phyloP scores from a whole-genome alignment of 1,139 yeast genomes.

The Taphrina deformans region DNA sequence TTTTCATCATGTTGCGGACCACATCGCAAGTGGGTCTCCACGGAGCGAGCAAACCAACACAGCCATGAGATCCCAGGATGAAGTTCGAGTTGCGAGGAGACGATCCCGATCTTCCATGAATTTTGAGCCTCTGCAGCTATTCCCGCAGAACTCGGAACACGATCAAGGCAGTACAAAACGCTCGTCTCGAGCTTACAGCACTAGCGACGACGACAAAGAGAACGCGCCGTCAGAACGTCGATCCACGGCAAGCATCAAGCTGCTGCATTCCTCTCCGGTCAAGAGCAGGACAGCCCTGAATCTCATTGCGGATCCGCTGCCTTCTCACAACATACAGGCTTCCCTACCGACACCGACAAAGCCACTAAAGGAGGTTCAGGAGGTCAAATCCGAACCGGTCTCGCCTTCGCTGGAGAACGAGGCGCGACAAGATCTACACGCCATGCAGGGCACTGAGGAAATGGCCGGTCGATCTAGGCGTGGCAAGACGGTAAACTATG shows the following conservation, averaged over 20 bases:
- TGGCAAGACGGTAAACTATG: constrained; percentile 62
- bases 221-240: not conserved
- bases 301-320: constrained; percentile 16
- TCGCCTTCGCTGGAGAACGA: constrained; percentile 5
- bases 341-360: not conserved
- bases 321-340: not conserved
- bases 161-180: not conserved
- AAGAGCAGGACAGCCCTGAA: constrained; percentile 11
- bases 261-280: constrained; percentile 14
- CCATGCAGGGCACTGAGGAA: not conserved
- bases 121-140: not conserved
- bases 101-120: constrained; percentile 10
- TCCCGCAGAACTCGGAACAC: not conserved
- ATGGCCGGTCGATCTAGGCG: constrained; percentile 44
- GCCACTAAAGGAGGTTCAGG: constrained; percentile 10
- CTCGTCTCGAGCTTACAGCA: not conserved
- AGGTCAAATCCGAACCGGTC: constrained; percentile 28
- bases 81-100: not conserved
- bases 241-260: not conserved
- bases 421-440: not conserved
- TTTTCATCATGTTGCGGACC: not conserved
- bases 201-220: constrained; percentile 11
- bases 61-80: not conserved
- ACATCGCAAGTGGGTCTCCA: not conserved
- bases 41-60: not conserved